Base-by-base conservation (phyloP, 2,329 filamentous ascomycete species). In the Aspergillus quadrilineatus region DNA sequence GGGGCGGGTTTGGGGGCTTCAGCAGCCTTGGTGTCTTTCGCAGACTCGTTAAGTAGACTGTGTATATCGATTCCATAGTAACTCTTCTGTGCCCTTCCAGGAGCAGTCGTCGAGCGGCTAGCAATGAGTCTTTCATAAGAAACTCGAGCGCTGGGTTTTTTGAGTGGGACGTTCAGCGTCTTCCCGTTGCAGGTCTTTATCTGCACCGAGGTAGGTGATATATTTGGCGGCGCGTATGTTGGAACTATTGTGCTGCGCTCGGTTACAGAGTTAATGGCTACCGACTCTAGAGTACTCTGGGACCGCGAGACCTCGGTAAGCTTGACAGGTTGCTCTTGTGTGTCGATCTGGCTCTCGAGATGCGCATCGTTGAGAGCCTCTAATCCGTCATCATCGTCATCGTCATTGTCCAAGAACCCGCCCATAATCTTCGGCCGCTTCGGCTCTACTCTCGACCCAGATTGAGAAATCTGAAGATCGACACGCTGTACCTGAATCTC, bases 11-110 rank as follows among this genome's bases (percentile, higher is more conserved):
- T 58, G 34, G 65, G 50, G 12, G 57, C 54, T 36, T 67, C 67
- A 17, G 66, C 60, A 22, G 75, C 73, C 37, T 79, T 75, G 8
- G 82, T 74, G 60, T 91, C 85, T 17, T 82, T 82, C 52, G 84
- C 78, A 3, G 89, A 89, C 14, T 88, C 82, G 55, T 89, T 87
- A 56, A 97, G 82, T 39, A 99, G 77, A 54, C 85, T 80, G 72
- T 97, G 92, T 34, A 99, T 94, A 46, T 96, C 88, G 62, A 99
- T 88, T 8, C 94, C 94, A 70, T 96, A 99, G 74, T 92, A 97
- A 65, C 87, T 81, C 61, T 79, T 82, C 47, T 79, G 77, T 15
- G 85, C 85, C 64, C 78, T 79, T 15, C 82, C 82, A 32, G 78
- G 72, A n/a, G 71, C 69, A 2, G 75, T 74, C 4, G 69, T 72